Evolutionary conservation across 2,329 filamentous ascomycete species (phyloP).

Genomic region (Teratosphaeria viscida): DNA sequence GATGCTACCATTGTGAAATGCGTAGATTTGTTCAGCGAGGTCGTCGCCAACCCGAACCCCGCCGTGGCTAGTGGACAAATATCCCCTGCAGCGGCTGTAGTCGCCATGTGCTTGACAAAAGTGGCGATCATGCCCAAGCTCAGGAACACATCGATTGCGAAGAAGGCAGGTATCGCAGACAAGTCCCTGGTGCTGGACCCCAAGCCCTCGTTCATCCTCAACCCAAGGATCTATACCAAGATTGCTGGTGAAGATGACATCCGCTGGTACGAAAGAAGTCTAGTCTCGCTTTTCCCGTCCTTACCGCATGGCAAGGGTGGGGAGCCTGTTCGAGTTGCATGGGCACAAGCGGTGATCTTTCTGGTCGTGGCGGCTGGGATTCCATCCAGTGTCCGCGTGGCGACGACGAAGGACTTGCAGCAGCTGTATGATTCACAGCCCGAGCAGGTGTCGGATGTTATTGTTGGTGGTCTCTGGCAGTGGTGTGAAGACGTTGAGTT

Average conservation of each 20-base stretch:
- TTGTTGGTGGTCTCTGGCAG: slow-evolving; percentile 63
- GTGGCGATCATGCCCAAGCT: slow-evolving; percentile 43
- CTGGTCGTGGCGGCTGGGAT: slow-evolving; percentile 55
- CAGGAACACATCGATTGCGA: slow-evolving; percentile 47
- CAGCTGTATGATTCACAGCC: slow-evolving; percentile 53
- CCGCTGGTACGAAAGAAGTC: slow-evolving; percentile 62
- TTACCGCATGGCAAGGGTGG: slow-evolving; percentile 39
- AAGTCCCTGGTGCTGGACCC: slow-evolving; percentile 60
- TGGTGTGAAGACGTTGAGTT: slow-evolving; percentile 60
- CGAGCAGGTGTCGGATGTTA: slow-evolving; percentile 46
- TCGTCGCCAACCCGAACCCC: slow-evolving; percentile 63
- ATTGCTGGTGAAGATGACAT: slow-evolving; percentile 64
- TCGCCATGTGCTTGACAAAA: slow-evolving; percentile 49
- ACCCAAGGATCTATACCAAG: slow-evolving; percentile 75
- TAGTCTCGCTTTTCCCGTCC: slow-evolving; percentile 50
- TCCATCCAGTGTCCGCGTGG: slow-evolving; percentile 52
- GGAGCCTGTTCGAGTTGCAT: slow-evolving; percentile 30
- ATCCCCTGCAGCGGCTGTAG: slow-evolving; percentile 64
- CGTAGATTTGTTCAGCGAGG: slow-evolving; percentile 65
- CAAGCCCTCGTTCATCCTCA: slow-evolving; percentile 81
- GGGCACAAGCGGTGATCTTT: slow-evolving; percentile 81
- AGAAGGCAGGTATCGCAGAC: slow-evolving; percentile 52
- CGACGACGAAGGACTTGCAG: slow-evolving; percentile 52
- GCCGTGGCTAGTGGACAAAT: slow-evolving; percentile 77
- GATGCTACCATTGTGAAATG: slow-evolving; percentile 46